Percentiles rank a stretch among this genome's conserved stretches.
Evolutionary conservation across 176 grass and related monocot species (phyloP).

Genomic region (Carex scoparia): DNA sequence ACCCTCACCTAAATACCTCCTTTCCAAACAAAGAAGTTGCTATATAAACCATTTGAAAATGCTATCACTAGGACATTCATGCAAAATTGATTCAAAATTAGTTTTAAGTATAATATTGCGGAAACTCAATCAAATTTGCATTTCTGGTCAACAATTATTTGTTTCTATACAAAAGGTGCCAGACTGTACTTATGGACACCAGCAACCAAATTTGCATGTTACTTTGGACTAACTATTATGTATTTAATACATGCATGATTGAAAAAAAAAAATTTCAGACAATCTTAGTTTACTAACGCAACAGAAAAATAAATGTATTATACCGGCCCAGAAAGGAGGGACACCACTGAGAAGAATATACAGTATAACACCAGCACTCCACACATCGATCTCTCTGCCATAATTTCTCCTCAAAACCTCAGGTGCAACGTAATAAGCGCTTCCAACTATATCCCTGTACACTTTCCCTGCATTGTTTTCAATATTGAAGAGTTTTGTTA

Average conservation of each 20-base stretch:
- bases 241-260: not conserved
- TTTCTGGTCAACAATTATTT: not conserved
- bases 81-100: not conserved
- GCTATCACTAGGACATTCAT: not conserved
- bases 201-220: not conserved
- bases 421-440: constrained; percentile 94
- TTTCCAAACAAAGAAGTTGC: not conserved
- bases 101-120: not conserved
- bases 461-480: constrained; percentile 63
- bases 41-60: not conserved
- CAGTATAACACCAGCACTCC: constrained; percentile 94
- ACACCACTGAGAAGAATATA: constrained; percentile 99
- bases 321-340: constrained; percentile 99
- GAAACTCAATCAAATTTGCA: not conserved
- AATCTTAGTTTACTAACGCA: not conserved
- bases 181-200: not conserved
- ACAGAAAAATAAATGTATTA: constrained; percentile 8
- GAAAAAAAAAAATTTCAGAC: not conserved
- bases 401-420: constrained; percentile 72
- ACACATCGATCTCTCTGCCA: constrained; percentile 90
- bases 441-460: constrained; percentile 89
- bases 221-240: not conserved
- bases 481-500: constrained; percentile 8
- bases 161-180: not conserved
- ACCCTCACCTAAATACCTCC: not conserved